phyloP scores from a whole-genome alignment of 1,139 yeast species.

The Fermentozyma sake region DNA sequence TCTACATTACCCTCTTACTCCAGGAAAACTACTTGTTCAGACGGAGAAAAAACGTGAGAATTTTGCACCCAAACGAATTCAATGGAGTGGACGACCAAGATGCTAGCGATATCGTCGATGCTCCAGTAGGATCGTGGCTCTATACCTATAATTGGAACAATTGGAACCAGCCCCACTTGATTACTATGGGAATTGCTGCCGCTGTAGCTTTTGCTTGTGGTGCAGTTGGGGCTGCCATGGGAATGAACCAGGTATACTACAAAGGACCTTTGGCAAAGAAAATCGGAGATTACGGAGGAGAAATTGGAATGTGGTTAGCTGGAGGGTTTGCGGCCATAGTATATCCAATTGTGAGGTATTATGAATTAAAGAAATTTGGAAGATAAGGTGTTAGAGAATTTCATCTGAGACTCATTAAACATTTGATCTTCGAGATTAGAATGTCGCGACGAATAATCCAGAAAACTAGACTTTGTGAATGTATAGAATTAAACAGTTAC shows the following conservation, averaged over 20 bases:
- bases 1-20: conserved; percentile 19
- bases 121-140: conserved; percentile 4
- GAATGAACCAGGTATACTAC: conserved; percentile 31
- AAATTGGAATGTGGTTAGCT: conserved; percentile 8
- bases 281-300: conserved; percentile 18
- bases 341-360: conserved; percentile 12
- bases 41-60: conserved; percentile 4
- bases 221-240: conserved; percentile 26
- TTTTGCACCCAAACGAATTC: conserved; percentile 15
- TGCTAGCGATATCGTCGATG: too few relatives aligned
- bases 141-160: conserved; percentile 14
- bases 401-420: too few relatives aligned
- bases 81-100: too few relatives aligned
- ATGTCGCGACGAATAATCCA: too few relatives aligned
- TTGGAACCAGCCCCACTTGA: conserved; percentile 14
- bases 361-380: conserved; percentile 14
- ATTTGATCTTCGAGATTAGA: too few relatives aligned
- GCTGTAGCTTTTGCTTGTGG: conserved; percentile 21
- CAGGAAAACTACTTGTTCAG: conserved; percentile 24
- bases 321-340: conserved; percentile 7
- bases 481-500: too few relatives aligned
- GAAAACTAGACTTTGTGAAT: too few relatives aligned
- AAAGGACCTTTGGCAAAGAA: conserved; percentile 24
- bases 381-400: too few relatives aligned
- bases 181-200: conserved; percentile 26